phyloP scores from a whole-genome alignment of 2,329 filamentous ascomycete species.

The Stachybotrys elegans region DNA sequence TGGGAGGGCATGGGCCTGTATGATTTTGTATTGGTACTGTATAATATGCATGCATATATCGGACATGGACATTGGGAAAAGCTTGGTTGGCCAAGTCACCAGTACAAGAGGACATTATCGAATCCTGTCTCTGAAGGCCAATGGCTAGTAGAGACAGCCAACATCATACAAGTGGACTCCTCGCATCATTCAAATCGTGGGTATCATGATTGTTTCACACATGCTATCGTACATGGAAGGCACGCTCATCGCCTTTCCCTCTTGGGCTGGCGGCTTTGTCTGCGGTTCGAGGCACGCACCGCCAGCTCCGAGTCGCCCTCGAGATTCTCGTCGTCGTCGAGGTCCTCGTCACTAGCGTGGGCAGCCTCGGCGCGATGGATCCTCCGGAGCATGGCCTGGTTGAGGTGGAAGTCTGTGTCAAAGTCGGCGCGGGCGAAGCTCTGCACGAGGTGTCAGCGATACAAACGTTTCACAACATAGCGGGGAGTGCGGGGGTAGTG shows the following conservation, averaged over 20 bases:
- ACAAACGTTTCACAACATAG: not conserved
- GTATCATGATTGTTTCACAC: too few species aligned
- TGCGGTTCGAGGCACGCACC: constrained; percentile 17
- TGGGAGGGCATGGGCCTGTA: not conserved
- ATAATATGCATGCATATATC: not conserved
- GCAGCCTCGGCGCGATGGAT: constrained; percentile 49
- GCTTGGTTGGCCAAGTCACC: too few species aligned
- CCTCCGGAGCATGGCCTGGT: constrained; percentile 51
- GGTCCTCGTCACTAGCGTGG: constrained; percentile 35
- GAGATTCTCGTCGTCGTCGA: constrained; percentile 22
- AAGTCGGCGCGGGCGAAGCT: constrained; percentile 35
- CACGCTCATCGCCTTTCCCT: constrained; percentile 13
- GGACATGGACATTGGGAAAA: too few species aligned
- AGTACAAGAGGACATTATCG: too few species aligned
- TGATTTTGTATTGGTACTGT: constrained; percentile 3
- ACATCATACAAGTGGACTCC: too few species aligned
- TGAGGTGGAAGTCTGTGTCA: constrained; percentile 47
- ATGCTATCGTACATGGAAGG: too few species aligned
- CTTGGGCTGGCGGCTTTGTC: constrained; percentile 17
- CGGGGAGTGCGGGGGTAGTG: not conserved
- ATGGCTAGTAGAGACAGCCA: too few species aligned
- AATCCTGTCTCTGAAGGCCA: too few species aligned
- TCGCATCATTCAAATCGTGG: too few species aligned
- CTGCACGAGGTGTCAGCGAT: constrained; percentile 24
- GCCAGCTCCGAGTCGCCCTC: constrained; percentile 17